Evolutionary conservation across 495 filamentous ascomycete genomes (phyloP).

Genomic region (Letharia columbiana): DNA sequence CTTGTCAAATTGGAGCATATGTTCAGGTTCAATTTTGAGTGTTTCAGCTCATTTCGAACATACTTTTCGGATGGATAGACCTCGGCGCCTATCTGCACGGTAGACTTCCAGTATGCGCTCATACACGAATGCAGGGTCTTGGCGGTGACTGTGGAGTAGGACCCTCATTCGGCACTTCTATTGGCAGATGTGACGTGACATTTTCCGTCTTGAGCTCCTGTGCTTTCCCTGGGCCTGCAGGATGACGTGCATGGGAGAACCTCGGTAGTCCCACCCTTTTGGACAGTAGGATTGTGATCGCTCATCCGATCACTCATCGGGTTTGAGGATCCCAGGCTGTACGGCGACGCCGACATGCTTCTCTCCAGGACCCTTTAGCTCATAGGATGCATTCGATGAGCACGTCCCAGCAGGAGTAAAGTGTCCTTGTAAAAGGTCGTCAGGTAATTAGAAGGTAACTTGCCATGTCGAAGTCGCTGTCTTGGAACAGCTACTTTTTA

Average conservation of each 20-base stretch:
- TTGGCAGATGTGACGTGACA: background rate
- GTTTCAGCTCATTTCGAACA: background rate
- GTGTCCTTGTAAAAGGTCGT: no score
- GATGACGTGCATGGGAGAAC: background rate
- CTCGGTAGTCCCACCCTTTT: background rate
- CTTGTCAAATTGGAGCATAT: background rate
- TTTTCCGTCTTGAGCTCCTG: background rate
- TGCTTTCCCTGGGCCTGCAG: background rate
- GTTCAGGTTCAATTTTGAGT: background rate
- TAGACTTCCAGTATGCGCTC: background rate
- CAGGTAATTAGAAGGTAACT: background rate
- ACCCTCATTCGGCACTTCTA: background rate
- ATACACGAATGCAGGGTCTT: background rate
- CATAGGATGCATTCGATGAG: no score
- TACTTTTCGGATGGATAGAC: background rate
- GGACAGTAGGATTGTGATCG: background rate
- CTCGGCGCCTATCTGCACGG: background rate
- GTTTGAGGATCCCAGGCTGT: no score
- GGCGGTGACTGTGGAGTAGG: background rate
- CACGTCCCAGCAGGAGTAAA: no score
- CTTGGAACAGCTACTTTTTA: background rate
- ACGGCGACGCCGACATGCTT: no score
- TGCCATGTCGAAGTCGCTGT: background rate
- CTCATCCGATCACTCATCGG: no score
- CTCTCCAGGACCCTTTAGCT: no score